Conservation (phyloP, 306 rosid species). For the Spatholobus suberectus region DNA sequence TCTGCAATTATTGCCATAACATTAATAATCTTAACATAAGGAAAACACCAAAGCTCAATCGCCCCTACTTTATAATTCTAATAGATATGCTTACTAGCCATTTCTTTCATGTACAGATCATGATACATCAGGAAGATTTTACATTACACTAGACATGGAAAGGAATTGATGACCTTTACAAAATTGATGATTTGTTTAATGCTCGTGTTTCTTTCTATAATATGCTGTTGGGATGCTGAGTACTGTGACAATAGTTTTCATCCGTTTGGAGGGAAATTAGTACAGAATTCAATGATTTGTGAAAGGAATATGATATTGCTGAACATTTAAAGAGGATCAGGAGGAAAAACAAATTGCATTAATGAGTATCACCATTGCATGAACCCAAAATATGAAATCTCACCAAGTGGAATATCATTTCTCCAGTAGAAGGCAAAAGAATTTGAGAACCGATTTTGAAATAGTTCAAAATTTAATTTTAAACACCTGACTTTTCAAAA, state of each 20-base stretch:
- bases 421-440: background rate
- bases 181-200: background rate
- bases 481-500: background rate
- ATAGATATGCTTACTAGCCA: slow-evolving; percentile 13
- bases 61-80: background rate
- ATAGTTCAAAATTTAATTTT: background rate
- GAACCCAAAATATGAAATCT: slow-evolving; percentile 23
- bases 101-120: slow-evolving; percentile 2
- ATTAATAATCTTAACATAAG: slow-evolving; percentile 31
- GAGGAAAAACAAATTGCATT: background rate
- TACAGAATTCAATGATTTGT: slow-evolving; percentile 15
- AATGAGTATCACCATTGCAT: background rate
- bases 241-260: background rate
- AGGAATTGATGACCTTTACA: background rate
- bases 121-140: background rate
- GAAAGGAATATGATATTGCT: background rate
- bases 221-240: background rate
- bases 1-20: slow-evolving; percentile 56
- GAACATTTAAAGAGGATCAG: background rate
- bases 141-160: slow-evolving; percentile 4
- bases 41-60: background rate
- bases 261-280: slow-evolving; percentile 7
- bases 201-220: background rate
- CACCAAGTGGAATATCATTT: background rate
- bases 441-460: background rate